Evolutionary conservation across 2,329 filamentous ascomycete genomes (phyloP).

Genomic region (Whalleya microplaca): DNA sequence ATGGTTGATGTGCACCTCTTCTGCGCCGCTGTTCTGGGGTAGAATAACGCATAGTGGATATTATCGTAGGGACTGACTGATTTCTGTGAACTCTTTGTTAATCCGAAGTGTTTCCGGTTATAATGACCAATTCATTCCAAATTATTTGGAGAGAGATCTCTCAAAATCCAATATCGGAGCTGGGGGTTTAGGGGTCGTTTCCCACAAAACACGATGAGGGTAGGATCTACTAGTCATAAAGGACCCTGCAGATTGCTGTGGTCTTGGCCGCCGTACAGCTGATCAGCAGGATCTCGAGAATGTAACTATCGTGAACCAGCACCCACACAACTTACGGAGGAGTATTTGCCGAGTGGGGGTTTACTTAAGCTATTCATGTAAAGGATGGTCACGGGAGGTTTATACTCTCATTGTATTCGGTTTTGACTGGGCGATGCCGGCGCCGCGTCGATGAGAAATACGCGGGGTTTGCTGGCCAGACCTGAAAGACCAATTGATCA

Average conservation of each 20-base stretch:
- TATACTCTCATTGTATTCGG: background rate
- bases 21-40: too few relatives aligned
- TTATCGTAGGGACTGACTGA: background rate
- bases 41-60: too few relatives aligned
- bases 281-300: conserved; percentile 11
- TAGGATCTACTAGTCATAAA: background rate
- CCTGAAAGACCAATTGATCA: conserved; percentile 19
- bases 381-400: conserved; percentile 12
- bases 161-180: background rate
- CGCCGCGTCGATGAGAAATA: conserved; percentile 7
- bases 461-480: conserved; percentile 9
- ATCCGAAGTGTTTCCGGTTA: background rate
- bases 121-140: background rate
- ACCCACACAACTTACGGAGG: conserved; percentile 7
- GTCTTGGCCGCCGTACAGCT: conserved; percentile 5
- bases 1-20: background rate
- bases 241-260: conserved; percentile 10
- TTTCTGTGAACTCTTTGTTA: background rate
- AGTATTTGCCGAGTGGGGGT: conserved; percentile 8
- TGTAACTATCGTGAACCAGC: conserved; percentile 6
- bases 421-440: background rate
- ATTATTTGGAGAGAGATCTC: background rate
- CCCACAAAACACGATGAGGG: background rate
- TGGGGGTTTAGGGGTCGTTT: conserved; percentile 1
- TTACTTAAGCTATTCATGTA: conserved; percentile 10